Percentiles rank a stretch among this genome's conserved stretches.
These are phyloP conservation scores for Phaeoacremonium minimum DNA, from an alignment of 2,329 filamentous ascomycete species.

Conservation along the genomic window DNA sequence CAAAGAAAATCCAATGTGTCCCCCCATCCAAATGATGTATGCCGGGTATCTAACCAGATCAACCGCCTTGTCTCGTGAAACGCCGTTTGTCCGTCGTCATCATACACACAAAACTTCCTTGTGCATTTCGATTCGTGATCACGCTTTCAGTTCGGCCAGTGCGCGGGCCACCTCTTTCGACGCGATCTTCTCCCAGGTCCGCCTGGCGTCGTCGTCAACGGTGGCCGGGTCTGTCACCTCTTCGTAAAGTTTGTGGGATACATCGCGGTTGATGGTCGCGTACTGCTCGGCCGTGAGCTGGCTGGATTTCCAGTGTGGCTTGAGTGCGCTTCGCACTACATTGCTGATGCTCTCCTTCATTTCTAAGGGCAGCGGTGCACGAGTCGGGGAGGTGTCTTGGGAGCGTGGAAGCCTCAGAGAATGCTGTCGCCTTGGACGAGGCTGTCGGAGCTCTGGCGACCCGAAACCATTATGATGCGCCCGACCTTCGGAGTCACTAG, in stretches of 20 bases:
- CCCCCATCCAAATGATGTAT: conserved; percentile 5
- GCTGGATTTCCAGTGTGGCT: conserved; percentile 76
- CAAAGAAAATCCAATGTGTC: neutral
- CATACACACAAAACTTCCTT: conserved; percentile 4
- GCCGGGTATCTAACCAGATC: conserved; percentile 17
- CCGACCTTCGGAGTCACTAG: conserved; percentile 38
- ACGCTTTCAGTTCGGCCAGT: conserved; percentile 52
- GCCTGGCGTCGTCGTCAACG: conserved; percentile 62
- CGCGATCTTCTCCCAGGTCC: conserved; percentile 72
- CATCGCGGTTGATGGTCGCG: conserved; percentile 82
- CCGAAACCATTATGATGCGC: conserved; percentile 4
- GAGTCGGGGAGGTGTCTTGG: conserved; percentile 64
- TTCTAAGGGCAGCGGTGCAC: conserved; percentile 64
- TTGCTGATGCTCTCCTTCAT: conserved; percentile 86
- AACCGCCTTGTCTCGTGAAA: conserved; percentile 10
- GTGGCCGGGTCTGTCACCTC: conserved; percentile 49
- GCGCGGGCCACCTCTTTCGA: conserved; percentile 74
- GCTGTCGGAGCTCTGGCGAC: conserved; percentile 46
- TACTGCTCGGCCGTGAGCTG: conserved; percentile 86
- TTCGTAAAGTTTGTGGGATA: conserved; percentile 85
- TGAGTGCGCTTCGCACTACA: conserved; percentile 79
- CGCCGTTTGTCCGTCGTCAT: conserved; percentile 5
- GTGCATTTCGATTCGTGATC: conserved; percentile 16
- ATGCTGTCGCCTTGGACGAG: conserved; percentile 43
- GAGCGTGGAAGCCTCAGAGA: conserved; percentile 40